Base-by-base conservation (phyloP, 2,329 filamentous ascomycete species). In the Cadophora sp. region DNA sequence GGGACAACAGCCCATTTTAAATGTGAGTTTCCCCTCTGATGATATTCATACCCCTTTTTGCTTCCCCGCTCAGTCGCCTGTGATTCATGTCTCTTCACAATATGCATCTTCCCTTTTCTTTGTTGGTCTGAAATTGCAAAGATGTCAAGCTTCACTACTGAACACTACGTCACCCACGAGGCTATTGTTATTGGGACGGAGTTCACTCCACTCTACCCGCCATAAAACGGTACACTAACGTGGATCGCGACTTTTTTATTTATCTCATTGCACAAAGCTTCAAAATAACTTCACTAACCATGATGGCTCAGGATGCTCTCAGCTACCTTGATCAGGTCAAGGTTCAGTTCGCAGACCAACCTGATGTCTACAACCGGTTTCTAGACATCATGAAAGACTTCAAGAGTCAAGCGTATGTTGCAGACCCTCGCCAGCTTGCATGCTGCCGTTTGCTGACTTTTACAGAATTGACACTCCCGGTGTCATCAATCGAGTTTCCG, bases 301-400 rank as follows among this genome's bases (percentile, higher is more conserved):
- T 27, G 48, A 66, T 63, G 66, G 56, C 71, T 6, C 75, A 88
- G 85, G 90, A 92, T 80, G 96, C 96, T 39, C 85, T 99, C 53
- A 97, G 94, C 75, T 99, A 99, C 77, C 87, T 99, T 27, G 96
- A 99, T 77, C 96, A 98, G 79, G 96, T 99, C 71, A 99, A 99
- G 80, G 94, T 98, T 33, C 94, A 97, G 76, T 99, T 99, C 74
- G 92, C 94, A 68, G 95, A 98, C 70, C 94, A 97, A 73, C 94
- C 96, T 4, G 95, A 98, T 79, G 96, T 99, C 0, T 99, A 99
- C 76, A 98, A 98, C 76, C 86, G 92, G 45, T 98, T 99, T 74
- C 82, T 99, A 55, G 96, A 99, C 74, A 99, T 99, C 59, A 99
- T 99, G 96, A 99, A 99, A 77, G 96, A 99, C 74, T 99, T 99